Percentiles rank a stretch among this genome's conserved stretches.
Evolutionary conservation across 371 early-diverging fungal genomes (phyloP).

Genomic region (Zychaea mexicana): DNA sequence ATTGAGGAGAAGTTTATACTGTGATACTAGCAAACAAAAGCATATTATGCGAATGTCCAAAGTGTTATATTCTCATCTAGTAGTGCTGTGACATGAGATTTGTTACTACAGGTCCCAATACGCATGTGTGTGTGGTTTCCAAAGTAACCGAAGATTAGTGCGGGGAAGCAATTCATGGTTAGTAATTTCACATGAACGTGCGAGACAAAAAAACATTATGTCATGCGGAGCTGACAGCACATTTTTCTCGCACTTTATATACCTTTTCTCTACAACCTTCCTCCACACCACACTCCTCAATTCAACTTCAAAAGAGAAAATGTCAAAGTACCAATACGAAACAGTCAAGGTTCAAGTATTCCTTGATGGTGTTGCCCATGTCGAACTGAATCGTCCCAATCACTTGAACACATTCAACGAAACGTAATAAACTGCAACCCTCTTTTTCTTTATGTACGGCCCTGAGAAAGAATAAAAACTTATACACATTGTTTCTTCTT

Average conservation of each 20-base stretch:
- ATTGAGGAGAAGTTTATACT: too few relatives aligned
- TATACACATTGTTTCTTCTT: background rate
- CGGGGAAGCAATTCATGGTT: too few relatives aligned
- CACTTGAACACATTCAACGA: constrained; percentile 81
- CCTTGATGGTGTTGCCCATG: constrained; percentile 72
- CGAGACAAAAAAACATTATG: background rate
- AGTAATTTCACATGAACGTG: background rate
- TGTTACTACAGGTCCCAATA: too few relatives aligned
- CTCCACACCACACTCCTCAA: background rate
- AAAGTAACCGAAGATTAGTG: too few relatives aligned
- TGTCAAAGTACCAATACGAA: constrained; percentile 54
- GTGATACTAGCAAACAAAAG: too few relatives aligned
- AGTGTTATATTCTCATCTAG: too few relatives aligned
- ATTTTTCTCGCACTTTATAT: background rate
- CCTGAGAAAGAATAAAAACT: background rate
- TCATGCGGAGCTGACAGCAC: background rate
- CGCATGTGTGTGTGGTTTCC: too few relatives aligned
- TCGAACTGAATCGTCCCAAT: constrained; percentile 82
- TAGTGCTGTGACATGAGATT: too few relatives aligned
- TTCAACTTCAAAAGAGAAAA: background rate
- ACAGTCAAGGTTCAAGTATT: constrained; percentile 60
- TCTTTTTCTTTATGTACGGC: too few relatives aligned
- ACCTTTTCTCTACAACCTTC: background rate
- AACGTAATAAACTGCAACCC: constrained; percentile 27
- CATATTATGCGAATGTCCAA: too few relatives aligned